These are phyloP conservation scores for Schizophyllum commune DNA, from an alignment of 1,284 basidiomycete genomes.

Conservation along the genomic window DNA sequence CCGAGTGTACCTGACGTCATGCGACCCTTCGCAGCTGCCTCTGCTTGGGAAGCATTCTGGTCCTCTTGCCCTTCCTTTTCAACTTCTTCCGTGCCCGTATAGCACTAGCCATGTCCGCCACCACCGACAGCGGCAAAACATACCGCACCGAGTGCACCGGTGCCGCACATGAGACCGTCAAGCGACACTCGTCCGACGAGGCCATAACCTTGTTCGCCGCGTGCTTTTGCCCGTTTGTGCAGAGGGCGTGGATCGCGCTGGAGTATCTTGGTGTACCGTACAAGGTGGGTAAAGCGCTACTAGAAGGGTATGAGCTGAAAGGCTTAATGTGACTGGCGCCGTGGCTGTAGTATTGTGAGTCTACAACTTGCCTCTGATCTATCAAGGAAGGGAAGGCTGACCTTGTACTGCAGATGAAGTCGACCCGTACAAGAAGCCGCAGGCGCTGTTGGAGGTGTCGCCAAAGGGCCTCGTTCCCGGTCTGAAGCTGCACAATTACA, in stretches of 20 bases:
- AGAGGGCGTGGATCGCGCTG: conserved; percentile 62
- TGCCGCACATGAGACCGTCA: conserved; percentile 46
- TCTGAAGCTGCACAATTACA: conserved; percentile 44
- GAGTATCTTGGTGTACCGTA: conserved; percentile 59
- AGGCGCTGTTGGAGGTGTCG: conserved; percentile 69
- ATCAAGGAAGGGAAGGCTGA: background rate
- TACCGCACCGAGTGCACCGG: conserved; percentile 57
- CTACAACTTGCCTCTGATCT: background rate
- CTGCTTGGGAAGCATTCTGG: too few species aligned
- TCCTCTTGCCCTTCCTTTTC: too few species aligned
- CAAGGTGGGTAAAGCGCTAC: conserved; percentile 33
- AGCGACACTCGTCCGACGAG: conserved; percentile 32
- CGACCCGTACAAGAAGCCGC: conserved; percentile 76
- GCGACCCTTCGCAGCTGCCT: too few species aligned
- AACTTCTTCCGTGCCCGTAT: too few species aligned
- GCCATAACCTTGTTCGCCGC: conserved; percentile 61
- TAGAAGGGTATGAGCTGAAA: too few species aligned
- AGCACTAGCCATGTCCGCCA: conserved; percentile 23
- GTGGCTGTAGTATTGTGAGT: conserved; percentile 19
- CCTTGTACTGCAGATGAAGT: conserved; percentile 49
- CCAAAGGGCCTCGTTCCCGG: conserved; percentile 77
- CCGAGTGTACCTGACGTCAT: too few species aligned
- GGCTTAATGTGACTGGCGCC: too few species aligned
- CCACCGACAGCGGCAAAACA: conserved; percentile 35
- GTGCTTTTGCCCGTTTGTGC: conserved; percentile 72